Evolutionary conservation across 1,139 yeast genomes (phyloP).

Genomic region (Taphrina communis): DNA sequence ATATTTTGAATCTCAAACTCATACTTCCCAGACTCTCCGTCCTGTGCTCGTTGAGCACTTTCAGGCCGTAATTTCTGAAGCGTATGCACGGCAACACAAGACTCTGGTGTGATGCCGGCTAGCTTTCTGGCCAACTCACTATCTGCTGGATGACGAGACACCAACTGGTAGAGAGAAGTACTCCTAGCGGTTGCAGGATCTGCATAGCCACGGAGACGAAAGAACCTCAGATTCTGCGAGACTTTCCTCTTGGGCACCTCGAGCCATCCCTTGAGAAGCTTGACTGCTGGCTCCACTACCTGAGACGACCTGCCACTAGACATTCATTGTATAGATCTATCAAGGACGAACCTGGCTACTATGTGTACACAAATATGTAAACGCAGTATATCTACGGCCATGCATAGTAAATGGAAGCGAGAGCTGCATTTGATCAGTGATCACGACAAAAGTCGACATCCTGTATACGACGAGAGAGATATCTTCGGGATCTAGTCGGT

Average conservation of each 20-base stretch:
- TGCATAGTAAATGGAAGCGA: too few species aligned
- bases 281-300: neutral
- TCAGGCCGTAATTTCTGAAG: slow-evolving; percentile 45
- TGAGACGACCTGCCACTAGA: neutral
- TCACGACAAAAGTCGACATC: too few species aligned
- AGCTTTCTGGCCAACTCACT: slow-evolving; percentile 11
- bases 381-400: neutral
- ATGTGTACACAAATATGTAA: too few species aligned
- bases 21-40: slow-evolving; percentile 50
- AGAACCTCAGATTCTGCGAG: slow-evolving; percentile 36
- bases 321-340: slow-evolving; percentile 1
- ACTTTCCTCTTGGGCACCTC: slow-evolving; percentile 39
- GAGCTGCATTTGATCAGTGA: too few species aligned
- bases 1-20: slow-evolving; percentile 64
- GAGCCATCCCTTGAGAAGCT: slow-evolving; percentile 40
- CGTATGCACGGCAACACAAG: slow-evolving; percentile 44
- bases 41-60: slow-evolving; percentile 44
- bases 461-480: too few species aligned
- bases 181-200: neutral
- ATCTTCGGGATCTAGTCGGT: too few species aligned
- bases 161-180: slow-evolving; percentile 6
- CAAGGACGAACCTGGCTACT: too few species aligned
- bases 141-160: slow-evolving; percentile 22
- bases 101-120: slow-evolving; percentile 38
- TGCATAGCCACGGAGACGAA: slow-evolving; percentile 31